Evolutionary conservation across 1,139 yeast genomes (phyloP), one percentile per base, ranked within the genome.

Genomic region (Geotrichum bryndzae): DNA sequence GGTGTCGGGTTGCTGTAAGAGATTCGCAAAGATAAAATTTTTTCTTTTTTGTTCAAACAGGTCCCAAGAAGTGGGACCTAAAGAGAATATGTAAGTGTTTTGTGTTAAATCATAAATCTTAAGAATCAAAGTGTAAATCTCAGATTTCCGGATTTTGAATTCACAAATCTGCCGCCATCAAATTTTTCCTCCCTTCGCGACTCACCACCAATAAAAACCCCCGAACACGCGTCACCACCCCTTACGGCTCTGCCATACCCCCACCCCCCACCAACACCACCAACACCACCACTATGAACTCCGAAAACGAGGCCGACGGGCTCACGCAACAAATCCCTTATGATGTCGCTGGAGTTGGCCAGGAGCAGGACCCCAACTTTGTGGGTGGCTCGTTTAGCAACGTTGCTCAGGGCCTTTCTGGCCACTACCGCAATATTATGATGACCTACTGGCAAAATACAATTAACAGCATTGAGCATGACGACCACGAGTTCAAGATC

Each of bases 391-490:
- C 72, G 33, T 94, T 94, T 74, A 84, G 87, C 67, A 94, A 94
- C 73, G 98, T 94, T 3, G 97, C 96, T 1, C 97, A 90, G 72
- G 99, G 99, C 1, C 80, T 94, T 51, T 80, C 82, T 0, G 97
- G 97, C 0, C 84, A 83, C 64, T 88, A 91, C 74, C 82, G 91
- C 65, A 94, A 90, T 68, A 82, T 87, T 77, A 88, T 94, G 94
- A 87, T 92, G 83, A 92, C 88, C 67, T 94, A 92, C 74, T 94
- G 99, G 99, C 99, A 94, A 76, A 96, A 89, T 69, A 71, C 73
- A 10, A 92, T 94, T 74, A 91, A 91, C 73, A 84, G 87, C 63
- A 90, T 94, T 61, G 99, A 94, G 74, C 88, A 86, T 67, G 92
- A 87, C 67, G 92, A 88, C 64, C 96, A 88, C 72, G 96, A 91